These are phyloP conservation scores for Penicillium digitatum DNA, from an alignment of 2,329 filamentous ascomycete genomes.

Conservation along the genomic window DNA sequence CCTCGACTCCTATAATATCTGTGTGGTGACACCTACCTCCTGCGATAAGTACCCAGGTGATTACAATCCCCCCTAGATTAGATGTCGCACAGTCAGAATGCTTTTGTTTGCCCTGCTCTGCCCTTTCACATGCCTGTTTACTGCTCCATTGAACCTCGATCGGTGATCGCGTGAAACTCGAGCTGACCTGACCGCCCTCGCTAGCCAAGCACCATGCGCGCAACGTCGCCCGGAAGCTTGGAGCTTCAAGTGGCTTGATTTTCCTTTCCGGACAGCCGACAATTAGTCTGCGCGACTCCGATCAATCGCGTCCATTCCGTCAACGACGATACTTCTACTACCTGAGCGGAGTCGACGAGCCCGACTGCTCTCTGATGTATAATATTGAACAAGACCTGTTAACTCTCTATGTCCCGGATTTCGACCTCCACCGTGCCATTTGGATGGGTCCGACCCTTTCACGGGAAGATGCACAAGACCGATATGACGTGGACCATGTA, in stretches of 20 bases:
- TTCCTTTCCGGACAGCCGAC: constrained; percentile 54
- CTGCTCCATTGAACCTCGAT: not conserved
- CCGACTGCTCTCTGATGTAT: constrained; percentile 56
- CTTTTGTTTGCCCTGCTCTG: not conserved
- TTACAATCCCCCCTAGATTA: constrained; percentile 7
- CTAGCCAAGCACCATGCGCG: constrained; percentile 51
- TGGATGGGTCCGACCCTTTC: constrained; percentile 44
- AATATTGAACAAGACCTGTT: constrained; percentile 59
- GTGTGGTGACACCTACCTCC: constrained; percentile 27
- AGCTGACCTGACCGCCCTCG: constrained; percentile 8
- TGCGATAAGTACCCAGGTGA: constrained; percentile 43
- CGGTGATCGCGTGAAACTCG: constrained; percentile 4
- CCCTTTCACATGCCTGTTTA: constrained; percentile 1
- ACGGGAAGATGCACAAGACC: constrained; percentile 55
- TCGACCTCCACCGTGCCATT: constrained; percentile 51
- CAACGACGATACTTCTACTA: constrained; percentile 63
- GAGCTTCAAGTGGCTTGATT: constrained; percentile 48
- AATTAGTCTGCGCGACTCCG: constrained; percentile 55
- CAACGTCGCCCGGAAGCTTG: constrained; percentile 44
- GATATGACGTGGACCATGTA: constrained; percentile 68
- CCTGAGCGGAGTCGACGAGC: constrained; percentile 52
- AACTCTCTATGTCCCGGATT: constrained; percentile 68
- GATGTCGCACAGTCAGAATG: constrained; percentile 2
- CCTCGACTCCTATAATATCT: constrained; percentile 31
- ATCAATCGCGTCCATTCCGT: constrained; percentile 54